Conservation (phyloP, 1,284 basidiomycete species). For the Cryptococcus floricola region DNA sequence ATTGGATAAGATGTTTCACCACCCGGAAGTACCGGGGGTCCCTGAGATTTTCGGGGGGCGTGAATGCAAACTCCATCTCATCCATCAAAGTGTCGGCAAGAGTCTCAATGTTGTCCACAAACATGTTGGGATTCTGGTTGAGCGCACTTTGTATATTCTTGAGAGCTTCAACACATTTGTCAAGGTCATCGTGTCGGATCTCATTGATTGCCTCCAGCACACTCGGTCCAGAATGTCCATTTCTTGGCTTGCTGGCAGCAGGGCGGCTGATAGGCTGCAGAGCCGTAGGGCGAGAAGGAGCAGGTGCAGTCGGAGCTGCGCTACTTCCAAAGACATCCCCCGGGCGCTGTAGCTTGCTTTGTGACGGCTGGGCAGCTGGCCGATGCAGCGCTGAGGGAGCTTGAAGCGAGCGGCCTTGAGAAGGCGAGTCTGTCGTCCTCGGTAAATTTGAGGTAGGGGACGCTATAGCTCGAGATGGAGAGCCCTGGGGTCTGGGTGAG, state of each 20-base stretch:
- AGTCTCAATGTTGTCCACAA: conserved; percentile 54
- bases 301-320: not conserved
- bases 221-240: conserved; percentile 3
- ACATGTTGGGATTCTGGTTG: conserved; percentile 62
- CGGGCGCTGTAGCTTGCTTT: conserved; percentile 1
- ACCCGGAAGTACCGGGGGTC: conserved; percentile 77
- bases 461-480: not conserved
- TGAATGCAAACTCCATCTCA: conserved; percentile 85
- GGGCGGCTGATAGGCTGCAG: conserved; percentile 24
- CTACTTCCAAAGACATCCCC: not conserved
- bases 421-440: conserved; percentile 10
- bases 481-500: not conserved
- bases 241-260: conserved; percentile 3
- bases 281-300: conserved; percentile 9
- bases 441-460: conserved; percentile 1
- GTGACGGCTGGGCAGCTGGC: not conserved
- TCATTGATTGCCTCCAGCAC: conserved; percentile 30
- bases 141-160: conserved; percentile 85
- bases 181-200: conserved; percentile 61
- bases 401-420: conserved; percentile 11
- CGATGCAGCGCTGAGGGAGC: conserved; percentile 13
- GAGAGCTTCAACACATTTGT: conserved; percentile 84
- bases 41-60: conserved; percentile 66
- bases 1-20: conserved; percentile 93
- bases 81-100: conserved; percentile 78